A percentile compares a stretch with the other conserved stretches of the same genome.
Conservation (phyloP, 306 rosid species). For the Inga laurina region DNA sequence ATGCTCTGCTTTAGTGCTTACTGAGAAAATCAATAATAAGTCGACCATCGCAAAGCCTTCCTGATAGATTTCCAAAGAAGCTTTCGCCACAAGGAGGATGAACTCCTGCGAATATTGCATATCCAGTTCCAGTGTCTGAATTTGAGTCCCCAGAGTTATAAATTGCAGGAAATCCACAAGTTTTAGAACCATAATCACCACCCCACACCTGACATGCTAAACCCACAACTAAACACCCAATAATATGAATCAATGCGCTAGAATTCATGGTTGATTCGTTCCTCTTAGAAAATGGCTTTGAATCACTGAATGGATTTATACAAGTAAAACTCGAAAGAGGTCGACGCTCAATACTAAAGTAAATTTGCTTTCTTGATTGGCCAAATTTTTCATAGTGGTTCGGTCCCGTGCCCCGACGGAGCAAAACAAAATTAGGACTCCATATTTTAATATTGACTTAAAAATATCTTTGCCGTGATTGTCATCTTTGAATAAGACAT, state of each 20-base stretch:
- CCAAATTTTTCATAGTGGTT: not conserved
- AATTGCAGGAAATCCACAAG: slow-evolving; percentile 66
- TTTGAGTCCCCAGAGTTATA: slow-evolving; percentile 94
- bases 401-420: not conserved
- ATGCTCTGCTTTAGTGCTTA: slow-evolving; percentile 29
- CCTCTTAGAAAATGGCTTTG: not conserved
- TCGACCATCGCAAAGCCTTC: slow-evolving; percentile 81
- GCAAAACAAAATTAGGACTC: not conserved
- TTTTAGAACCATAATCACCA: slow-evolving; percentile 14
- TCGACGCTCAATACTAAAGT: too few relatives aligned
- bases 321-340: not conserved
- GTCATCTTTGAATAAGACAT: not conserved
- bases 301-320: not conserved
- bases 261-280: slow-evolving; percentile 27
- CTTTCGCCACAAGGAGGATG: slow-evolving; percentile 72
- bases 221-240: slow-evolving; percentile 24
- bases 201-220: slow-evolving; percentile 10
- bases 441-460: not conserved
- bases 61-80: slow-evolving; percentile 74
- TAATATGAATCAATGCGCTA: not conserved
- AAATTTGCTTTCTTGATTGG: not conserved
- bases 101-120: slow-evolving; percentile 51
- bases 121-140: slow-evolving; percentile 76
- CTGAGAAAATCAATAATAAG: slow-evolving; percentile 75
- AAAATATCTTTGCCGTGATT: not conserved